phyloP scores from a whole-genome alignment of 306 rosid genomes.

The Carpinus viminea region DNA sequence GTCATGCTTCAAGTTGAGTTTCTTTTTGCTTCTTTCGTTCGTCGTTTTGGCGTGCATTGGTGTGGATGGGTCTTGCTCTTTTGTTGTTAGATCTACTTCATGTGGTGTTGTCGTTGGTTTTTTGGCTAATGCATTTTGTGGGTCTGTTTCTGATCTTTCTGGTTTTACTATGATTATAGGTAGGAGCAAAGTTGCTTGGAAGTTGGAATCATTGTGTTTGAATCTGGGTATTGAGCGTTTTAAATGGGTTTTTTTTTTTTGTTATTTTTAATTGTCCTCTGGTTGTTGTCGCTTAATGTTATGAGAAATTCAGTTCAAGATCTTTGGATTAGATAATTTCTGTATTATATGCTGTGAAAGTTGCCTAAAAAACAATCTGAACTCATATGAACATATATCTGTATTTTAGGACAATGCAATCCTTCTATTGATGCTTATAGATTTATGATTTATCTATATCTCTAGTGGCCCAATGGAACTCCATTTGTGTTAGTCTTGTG shows the following conservation, averaged over 20 bases:
- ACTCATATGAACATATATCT: background rate
- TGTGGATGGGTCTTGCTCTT: constrained; percentile 10
- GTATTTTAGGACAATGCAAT: background rate
- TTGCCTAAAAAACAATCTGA: background rate
- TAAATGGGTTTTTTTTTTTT: background rate
- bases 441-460: background rate
- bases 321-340: background rate
- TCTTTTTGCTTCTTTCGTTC: background rate
- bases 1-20: constrained; percentile 7
- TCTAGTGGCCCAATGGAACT: background rate
- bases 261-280: background rate
- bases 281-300: background rate
- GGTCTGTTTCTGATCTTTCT: background rate
- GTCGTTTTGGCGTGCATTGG: background rate
- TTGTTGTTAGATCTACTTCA: constrained; percentile 29
- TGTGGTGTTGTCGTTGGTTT: background rate
- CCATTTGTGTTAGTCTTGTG: background rate
- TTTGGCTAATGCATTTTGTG: background rate
- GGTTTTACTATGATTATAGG: background rate
- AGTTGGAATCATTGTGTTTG: background rate
- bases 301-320: background rate
- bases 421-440: background rate
- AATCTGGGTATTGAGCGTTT: background rate
- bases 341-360: background rate
- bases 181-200: background rate